phyloP scores from a whole-genome alignment of 164 flowering plant species.

The Macadamia tetraphylla region DNA sequence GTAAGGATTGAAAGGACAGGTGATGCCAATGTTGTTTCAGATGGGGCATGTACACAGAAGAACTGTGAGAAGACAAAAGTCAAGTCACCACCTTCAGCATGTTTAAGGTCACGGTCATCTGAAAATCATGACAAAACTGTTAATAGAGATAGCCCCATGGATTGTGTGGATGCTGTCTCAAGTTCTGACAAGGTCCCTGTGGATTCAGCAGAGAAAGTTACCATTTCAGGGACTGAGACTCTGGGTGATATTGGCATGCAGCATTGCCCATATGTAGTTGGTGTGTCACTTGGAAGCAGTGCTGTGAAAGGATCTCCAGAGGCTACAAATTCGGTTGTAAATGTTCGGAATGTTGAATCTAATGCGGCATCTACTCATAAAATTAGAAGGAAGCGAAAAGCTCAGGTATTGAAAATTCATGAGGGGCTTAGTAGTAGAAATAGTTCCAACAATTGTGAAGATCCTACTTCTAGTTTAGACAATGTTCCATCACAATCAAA shows the following conservation, averaged over 20 bases:
- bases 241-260: conserved; percentile 6
- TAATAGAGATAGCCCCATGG: not conserved
- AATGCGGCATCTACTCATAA: no score
- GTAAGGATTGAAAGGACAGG: conserved; percentile 3
- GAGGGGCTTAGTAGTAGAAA: no score
- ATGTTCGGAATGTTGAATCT: no score
- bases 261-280: not conserved
- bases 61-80: conserved; percentile 13
- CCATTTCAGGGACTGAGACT: conserved; percentile 5
- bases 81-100: conserved; percentile 8
- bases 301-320: no score
- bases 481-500: no score
- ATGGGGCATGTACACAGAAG: conserved; percentile 5
- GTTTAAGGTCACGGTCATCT: conserved; percentile 5
- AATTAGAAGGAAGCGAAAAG: no score
- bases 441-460: no score
- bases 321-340: no score
- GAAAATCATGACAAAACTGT: not conserved
- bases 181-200: not conserved
- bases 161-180: conserved; percentile 7
- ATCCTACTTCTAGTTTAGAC: no score
- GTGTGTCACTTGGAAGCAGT: no score
- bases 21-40: not conserved
- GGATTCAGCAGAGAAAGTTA: conserved; percentile 4
- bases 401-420: no score